Conservation (phyloP, 1,284 basidiomycete genomes). For the Fereydounia khargensis region DNA sequence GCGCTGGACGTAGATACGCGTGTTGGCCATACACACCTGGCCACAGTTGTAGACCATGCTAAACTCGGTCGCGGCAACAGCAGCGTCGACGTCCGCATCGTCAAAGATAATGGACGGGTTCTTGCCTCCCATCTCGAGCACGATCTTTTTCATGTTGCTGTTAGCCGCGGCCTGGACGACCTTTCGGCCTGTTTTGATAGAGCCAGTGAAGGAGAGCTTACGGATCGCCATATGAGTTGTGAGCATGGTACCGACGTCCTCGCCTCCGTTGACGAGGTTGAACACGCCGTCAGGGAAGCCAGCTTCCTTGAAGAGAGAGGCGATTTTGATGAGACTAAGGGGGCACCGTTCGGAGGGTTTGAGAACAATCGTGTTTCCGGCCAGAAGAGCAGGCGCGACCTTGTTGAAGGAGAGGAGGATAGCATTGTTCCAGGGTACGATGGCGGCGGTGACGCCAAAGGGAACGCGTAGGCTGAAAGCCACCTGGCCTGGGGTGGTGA, state of each 20-base stretch:
- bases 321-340: conserved; percentile 67
- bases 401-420: conserved; percentile 58
- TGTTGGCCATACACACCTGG: conserved; percentile 66
- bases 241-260: conserved; percentile 70
- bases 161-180: conserved; percentile 81
- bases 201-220: conserved; percentile 65
- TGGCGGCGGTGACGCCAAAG: conserved; percentile 70
- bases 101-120: conserved; percentile 77
- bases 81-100: conserved; percentile 60
- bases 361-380: conserved; percentile 59
- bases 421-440: conserved; percentile 68
- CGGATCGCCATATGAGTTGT: conserved; percentile 66
- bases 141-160: conserved; percentile 76
- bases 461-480: conserved; percentile 76
- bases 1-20: conserved; percentile 72
- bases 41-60: conserved; percentile 70
- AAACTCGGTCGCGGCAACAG: conserved; percentile 67
- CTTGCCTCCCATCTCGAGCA: conserved; percentile 77
- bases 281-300: conserved; percentile 76
- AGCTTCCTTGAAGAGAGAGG: conserved; percentile 71
- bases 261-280: conserved; percentile 75
- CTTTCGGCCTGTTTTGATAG: conserved; percentile 67
- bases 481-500: conserved; percentile 74
- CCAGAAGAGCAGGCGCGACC: conserved; percentile 62
- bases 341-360: conserved; percentile 73